A percentile compares a stretch with the other conserved stretches of the same genome.
phyloP scores from a whole-genome alignment of 805 yeast genomes.

The Zygosaccharomyces rouxii region DNA sequence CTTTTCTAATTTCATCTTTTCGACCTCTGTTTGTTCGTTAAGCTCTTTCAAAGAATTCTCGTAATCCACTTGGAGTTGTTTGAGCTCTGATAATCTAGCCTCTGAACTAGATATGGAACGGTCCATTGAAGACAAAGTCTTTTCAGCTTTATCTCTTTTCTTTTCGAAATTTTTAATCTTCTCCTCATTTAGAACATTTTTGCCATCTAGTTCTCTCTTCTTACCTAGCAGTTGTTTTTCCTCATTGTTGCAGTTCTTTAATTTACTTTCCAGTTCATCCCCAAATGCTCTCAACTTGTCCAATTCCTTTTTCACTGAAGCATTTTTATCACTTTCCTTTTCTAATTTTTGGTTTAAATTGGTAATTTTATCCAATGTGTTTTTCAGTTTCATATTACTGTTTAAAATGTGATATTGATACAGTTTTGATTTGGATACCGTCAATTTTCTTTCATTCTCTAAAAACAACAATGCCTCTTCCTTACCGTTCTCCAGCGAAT shows the following conservation, averaged over 20 bases:
- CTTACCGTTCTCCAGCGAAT: constrained; percentile 56
- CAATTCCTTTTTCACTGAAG: constrained; percentile 40
- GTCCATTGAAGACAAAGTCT: constrained; percentile 47
- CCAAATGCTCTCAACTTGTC: constrained; percentile 29
- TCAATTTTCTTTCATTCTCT: constrained; percentile 56
- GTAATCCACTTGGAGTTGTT: constrained; percentile 42
- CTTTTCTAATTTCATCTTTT: constrained; percentile 53
- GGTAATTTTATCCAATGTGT: constrained; percentile 37
- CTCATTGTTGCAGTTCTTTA: constrained; percentile 31
- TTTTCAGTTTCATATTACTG: constrained; percentile 39
- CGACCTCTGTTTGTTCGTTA: constrained; percentile 43
- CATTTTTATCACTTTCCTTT: constrained; percentile 41
- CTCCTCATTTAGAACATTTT: constrained; percentile 69
- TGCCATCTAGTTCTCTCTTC: constrained; percentile 43
- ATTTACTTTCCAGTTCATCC: constrained; percentile 21
- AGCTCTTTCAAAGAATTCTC: constrained; percentile 45
- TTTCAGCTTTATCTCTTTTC: constrained; percentile 56
- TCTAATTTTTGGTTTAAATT: constrained; percentile 41
- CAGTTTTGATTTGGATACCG: constrained; percentile 49
- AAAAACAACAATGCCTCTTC: constrained; percentile 65
- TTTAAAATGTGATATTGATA: constrained; percentile 49
- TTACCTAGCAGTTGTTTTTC: constrained; percentile 25
- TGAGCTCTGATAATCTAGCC: constrained; percentile 43
- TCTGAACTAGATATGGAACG: constrained; percentile 44
- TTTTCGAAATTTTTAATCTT: constrained; percentile 59